phyloP scores from a whole-genome alignment of 345 rosid genomes.

The Ceriops zippeliana region DNA sequence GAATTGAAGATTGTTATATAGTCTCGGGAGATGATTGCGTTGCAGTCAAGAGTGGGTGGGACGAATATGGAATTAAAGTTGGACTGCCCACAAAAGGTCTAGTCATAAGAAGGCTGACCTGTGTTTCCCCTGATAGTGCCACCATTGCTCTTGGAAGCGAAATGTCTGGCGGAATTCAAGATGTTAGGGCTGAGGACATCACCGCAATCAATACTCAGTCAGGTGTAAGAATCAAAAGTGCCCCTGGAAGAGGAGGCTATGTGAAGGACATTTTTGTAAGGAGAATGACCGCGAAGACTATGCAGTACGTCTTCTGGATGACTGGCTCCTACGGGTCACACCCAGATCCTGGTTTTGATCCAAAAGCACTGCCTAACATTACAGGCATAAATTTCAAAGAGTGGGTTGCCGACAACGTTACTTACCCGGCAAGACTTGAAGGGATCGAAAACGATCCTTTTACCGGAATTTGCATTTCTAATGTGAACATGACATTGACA shows the following conservation, averaged over 20 bases:
- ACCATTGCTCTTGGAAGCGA: constrained; percentile 80
- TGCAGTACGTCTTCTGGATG: constrained; percentile 80
- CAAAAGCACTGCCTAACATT: constrained; percentile 54
- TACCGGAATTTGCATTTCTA: constrained; percentile 64
- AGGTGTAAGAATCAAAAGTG: constrained; percentile 60
- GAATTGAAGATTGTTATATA: constrained; percentile 57
- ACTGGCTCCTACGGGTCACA: constrained; percentile 51
- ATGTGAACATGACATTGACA: constrained; percentile 44
- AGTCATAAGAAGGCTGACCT: constrained; percentile 54
- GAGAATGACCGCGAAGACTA: constrained; percentile 46
- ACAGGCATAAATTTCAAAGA: constrained; percentile 48
- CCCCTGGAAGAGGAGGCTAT: constrained; percentile 65
- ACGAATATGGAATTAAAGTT: constrained; percentile 57
- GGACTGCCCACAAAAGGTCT: constrained; percentile 53
- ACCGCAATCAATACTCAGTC: constrained; percentile 54
- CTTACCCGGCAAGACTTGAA: constrained; percentile 40
- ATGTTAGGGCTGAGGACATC: constrained; percentile 60
- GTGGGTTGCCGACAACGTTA: constrained; percentile 54
- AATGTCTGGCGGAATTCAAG: constrained; percentile 77
- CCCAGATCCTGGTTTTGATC: constrained; percentile 52
- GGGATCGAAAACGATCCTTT: constrained; percentile 34
- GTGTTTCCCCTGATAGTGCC: constrained; percentile 80
- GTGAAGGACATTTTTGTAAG: constrained; percentile 61
- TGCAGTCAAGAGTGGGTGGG: constrained; percentile 83
- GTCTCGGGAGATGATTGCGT: constrained; percentile 83